Base-by-base conservation (phyloP, 2,329 filamentous ascomycete species). In the Fusarium beomiforme region DNA sequence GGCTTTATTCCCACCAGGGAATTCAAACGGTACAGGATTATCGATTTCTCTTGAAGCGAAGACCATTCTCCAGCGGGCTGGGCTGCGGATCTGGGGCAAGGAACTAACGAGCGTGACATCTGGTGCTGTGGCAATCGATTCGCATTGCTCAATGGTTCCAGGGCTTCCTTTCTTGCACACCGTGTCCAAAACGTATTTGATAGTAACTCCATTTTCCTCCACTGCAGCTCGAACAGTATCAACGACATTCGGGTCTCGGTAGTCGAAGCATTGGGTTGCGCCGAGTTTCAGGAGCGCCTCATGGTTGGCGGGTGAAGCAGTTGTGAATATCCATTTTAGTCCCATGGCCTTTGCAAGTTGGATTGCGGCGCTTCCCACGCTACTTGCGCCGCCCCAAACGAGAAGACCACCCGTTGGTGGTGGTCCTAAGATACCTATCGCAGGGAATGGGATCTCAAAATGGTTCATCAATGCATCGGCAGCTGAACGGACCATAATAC, bases 261-360 rank as follows among this genome's bases (percentile, higher is more conserved):
- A 53, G 23, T 53, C 4, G 7, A 53, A 53, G 4, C 49, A 53
- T 1, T n/a, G n/a, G 12, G 33, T 29, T 2, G 49, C 49, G 0
- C 49, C 49, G 7, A 53, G 33, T 8, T 29, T 12, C 1, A 39
- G 17, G 2, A 53, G 49, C 3, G 33, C 10, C 9, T 53, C 9
- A 10, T 39, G 33, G 12, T 53, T 53, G 4, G 21, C 2, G 23
- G 33, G 33, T 4, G 49, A 53, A n/a, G 49, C 49, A 11, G 33
- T 53, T 3, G 34, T 26, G 33, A 53, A 24, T n/a, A 53, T 29
- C 17, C 21, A 17, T n/a, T 53, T 37, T 16, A 53, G 13, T 29
- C 49, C 21, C 31, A 53, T 39, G 8, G 49, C 33, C 23, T 53
- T 53, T 11, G 49, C 33, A 1, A 53, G 34, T 19, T 53, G 49